Conservation (phyloP, 768 basidiomycete genomes). For the Antrodiella citrinella region DNA sequence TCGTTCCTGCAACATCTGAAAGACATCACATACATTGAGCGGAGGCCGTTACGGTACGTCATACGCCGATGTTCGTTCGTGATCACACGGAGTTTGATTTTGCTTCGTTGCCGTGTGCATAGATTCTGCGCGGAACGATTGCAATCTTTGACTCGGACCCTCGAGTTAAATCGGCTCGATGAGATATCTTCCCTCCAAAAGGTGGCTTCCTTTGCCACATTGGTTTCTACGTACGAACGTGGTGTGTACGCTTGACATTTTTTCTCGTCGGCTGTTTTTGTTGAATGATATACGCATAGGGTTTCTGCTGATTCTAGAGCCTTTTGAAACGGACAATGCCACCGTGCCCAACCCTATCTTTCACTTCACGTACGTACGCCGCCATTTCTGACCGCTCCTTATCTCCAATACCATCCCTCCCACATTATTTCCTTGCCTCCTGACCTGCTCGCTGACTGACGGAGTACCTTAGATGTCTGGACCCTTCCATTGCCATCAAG, state of each 20-base stretch:
- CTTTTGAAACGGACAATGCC: slow-evolving; percentile 97
- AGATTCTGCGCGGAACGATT: slow-evolving; percentile 97
- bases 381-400: neutral
- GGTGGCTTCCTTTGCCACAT: slow-evolving; percentile 90
- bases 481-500: slow-evolving; percentile 94
- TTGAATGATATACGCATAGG: slow-evolving; percentile 36
- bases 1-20: slow-evolving; percentile 97
- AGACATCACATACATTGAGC: slow-evolving; percentile 97
- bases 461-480: slow-evolving; percentile 98
- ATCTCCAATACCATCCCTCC: too few species aligned
- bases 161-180: slow-evolving; percentile 84
- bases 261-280: neutral
- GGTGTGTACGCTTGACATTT: slow-evolving; percentile 37
- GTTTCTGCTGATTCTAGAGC: slow-evolving; percentile 93
- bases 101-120: too few species aligned
- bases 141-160: slow-evolving; percentile 86
- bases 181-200: slow-evolving; percentile 91
- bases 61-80: neutral
- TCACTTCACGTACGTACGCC: slow-evolving; percentile 84
- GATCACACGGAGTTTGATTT: too few species aligned
- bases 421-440: too few species aligned
- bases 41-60: slow-evolving; percentile 77
- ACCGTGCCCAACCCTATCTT: slow-evolving; percentile 98
- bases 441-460: slow-evolving; percentile 11
- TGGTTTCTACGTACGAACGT: slow-evolving; percentile 97